A percentile compares a stretch with the other conserved stretches of the same genome.
Evolutionary conservation across 768 basidiomycete genomes (phyloP).

Genomic region (Boletus rubroflammeus): DNA sequence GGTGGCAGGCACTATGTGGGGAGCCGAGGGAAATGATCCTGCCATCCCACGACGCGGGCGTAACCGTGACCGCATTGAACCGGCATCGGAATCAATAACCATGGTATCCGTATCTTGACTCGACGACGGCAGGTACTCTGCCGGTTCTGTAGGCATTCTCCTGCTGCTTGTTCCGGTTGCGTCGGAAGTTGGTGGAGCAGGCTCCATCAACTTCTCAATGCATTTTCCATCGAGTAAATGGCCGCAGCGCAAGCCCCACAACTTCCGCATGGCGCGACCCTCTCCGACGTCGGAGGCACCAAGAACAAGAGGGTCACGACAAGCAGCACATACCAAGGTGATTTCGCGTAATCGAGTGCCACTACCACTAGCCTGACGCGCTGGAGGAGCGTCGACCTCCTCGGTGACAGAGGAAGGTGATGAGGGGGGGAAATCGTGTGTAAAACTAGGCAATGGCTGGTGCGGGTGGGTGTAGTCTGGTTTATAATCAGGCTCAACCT

Average conservation of each 20-base stretch:
- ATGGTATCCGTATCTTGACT: constrained; percentile 33
- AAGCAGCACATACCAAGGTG: constrained; percentile 63
- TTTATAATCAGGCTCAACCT: constrained; percentile 44
- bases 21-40: constrained; percentile 3
- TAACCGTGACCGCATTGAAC: constrained; percentile 55
- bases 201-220: constrained; percentile 53
- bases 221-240: constrained; percentile 81
- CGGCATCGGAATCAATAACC: constrained; percentile 19
- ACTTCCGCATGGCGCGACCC: constrained; percentile 43
- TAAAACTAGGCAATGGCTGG: constrained; percentile 57
- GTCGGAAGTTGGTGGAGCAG: constrained; percentile 19
- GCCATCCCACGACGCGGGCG: constrained; percentile 40
- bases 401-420: constrained; percentile 31
- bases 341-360: constrained; percentile 31
- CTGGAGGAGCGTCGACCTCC: constrained; percentile 40
- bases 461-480: constrained; percentile 63
- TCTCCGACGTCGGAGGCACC: constrained; percentile 45
- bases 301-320: constrained; percentile 60
- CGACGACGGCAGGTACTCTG: background rate
- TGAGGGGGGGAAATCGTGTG: constrained; percentile 56
- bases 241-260: constrained; percentile 76
- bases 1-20: constrained; percentile 2
- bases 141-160: constrained; percentile 13
- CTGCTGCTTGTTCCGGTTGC: constrained; percentile 8
- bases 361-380: constrained; percentile 23